Evolutionary conservation across 345 rosid genomes (phyloP), one percentile per base, ranked within the genome.

Genomic region (Carallia brachiata): DNA sequence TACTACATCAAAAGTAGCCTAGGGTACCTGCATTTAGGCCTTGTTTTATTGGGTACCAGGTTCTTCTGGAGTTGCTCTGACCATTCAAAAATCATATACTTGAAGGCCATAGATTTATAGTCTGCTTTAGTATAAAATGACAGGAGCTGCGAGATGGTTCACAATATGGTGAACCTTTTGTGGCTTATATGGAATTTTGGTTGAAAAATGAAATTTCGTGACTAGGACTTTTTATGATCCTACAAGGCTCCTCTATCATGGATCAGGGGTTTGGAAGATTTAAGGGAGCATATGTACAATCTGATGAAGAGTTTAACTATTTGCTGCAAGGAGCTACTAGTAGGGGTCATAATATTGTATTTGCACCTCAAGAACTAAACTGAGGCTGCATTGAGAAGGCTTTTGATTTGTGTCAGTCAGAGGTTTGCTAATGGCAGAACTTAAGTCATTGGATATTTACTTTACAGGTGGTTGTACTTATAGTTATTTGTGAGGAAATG

Each of bases 51-150:
- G 16, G 16, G 50, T 12, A 44, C 50, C 17, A 12, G 16, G 50
- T 44, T 44, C 16, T 12, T 44, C 50, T 44, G 3, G 50, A 44
- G 50, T 44, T 10, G 12, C 50, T 44, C 16, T 44, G 50, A 44
- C 50, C 17, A 44, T 44, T 44, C 13, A 3, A 44, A 44, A 44
- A 4, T 10, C 50, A 44, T 12, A 12, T 12, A 17, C 0, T 30
- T 10, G 60, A 56, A 56, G 60, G 34, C 60, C 4, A 31, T 36
- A 16, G 66, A 36, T 44, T 44, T 44, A 12, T 44, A 53, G 62
- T 53, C 15, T 62, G 52, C 27, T 62, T 62, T 28, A 39, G 23
- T 47, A 36, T 36, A 36, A 16, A 69, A 61, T 61, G 66, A 52
- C 5, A 15, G 2, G 12, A 34, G 5, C 1, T 31, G 36, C 5